Evolutionary conservation across 1,284 basidiomycete genomes (phyloP), one percentile per base, ranked within the genome.

Genomic region (Austroboletus novae-zelandiae): DNA sequence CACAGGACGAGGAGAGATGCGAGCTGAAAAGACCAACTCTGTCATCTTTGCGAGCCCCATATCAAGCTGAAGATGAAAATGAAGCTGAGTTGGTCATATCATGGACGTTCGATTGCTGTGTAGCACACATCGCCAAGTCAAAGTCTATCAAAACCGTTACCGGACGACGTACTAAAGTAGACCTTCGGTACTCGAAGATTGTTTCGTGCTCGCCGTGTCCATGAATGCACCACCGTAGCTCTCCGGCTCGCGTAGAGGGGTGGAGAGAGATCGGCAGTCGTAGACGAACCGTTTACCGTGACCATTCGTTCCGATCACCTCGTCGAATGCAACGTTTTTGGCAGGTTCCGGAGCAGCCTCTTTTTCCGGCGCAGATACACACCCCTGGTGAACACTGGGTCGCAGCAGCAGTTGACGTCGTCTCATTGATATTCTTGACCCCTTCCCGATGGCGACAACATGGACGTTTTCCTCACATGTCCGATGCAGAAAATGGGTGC

Each of bases 381-480:
- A 13, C 17, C 4, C 36, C 18, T 37, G 36, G 9, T 17, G 36
- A 13, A 37, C 17, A 15, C 17, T 20, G 13, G 18, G 27, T 4
- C 37, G 13, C 23, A 17, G 34, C 29, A 4, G 48, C 15, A 0
- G 32, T 4, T 34, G 32, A 34, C 32, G 10, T n/a, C 32, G 32
- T n/a, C 3, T 34, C 32, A 14, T 34, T 11, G 4, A 23, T 23
- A 23, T 23, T 23, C 32, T 34, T 34, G 11, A 11, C 32, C 11
- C 11, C 32, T 34, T 34, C 32, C 15, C 43, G 68, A 51, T 3
- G 53, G 65, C n/a, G 63, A 60, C n/a, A 55, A 48, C 15, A 47
- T 36, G 3, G 59, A 40, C 15, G 27, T 14, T 29, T 64, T 66
- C 6, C 52, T n/a, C 60, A 48, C 27, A 59, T 43, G 18, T 59